Base-by-base conservation (phyloP, 2,329 filamentous ascomycete genomes). In the Venturia carpophila region DNA sequence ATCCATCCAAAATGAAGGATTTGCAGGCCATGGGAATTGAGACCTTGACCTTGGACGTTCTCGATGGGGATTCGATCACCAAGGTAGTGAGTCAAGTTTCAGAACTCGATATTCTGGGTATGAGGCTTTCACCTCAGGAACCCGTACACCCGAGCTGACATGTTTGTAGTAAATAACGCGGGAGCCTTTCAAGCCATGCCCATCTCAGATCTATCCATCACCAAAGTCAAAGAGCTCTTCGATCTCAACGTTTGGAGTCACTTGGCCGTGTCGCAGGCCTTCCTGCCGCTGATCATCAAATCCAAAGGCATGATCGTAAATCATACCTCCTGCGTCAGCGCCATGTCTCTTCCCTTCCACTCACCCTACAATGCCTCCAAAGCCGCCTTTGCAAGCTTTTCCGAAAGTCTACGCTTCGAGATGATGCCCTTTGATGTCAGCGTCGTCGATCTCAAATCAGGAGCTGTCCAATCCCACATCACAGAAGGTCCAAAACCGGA, bases 381-480 rank as follows among this genome's bases (percentile, higher is more conserved):
- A 71, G 84, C 83, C 0, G 84, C 84, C 0, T 70, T 86, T 43
- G 83, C 85, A 70, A 76, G 79, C 0, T 86, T 83, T 71, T 81
- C 79, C 65, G 79, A 86, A 66, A 84, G 82, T 0, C 72, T 86
- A 60, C 79, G 84, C 17, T 79, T 86, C 24, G 83, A 87, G 69
- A 73, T 86, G 13, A 75, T 72, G 65, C 83, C 82, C 1, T 78
- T 82, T 17, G 78, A 76, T 6, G 78, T 81, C 5, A 71, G 75
- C 9, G 79, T 82, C 10, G 69, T 81, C 10, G 80, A 74, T 0
- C 71, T 82, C 7, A 74, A 87, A 10, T 87, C 84, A 0, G 85
- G 85, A 13, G 84, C 84, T 10, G 84, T 87, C 37, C 79, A 82
- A 70, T 82, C 79, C 49, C 82, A 82, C 42, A 84, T 87, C 68